Percentiles rank a stretch among this genome's conserved stretches.
These are phyloP conservation scores for Scolecobasidium constrictum DNA, from an alignment of 2,329 filamentous ascomycete genomes.

Conservation along the genomic window DNA sequence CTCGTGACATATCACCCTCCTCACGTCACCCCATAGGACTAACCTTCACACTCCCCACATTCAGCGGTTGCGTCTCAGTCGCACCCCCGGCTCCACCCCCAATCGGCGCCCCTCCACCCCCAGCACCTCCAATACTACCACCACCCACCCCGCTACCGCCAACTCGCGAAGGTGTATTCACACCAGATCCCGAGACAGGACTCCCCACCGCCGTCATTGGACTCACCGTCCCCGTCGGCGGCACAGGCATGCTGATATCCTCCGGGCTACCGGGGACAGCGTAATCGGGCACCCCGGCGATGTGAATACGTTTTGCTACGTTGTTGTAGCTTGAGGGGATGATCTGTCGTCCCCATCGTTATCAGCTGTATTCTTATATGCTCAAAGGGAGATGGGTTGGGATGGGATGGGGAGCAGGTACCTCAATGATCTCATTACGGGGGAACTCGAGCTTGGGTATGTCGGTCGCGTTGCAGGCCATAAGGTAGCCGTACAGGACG, in stretches of 20 bases:
- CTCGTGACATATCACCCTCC: no score
- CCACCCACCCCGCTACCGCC: no score
- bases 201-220: constrained; percentile 6
- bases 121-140: no score
- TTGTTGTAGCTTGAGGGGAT: constrained; percentile 97
- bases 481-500: constrained; percentile 92
- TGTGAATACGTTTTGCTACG: constrained; percentile 80
- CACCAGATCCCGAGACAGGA: neutral
- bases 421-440: constrained; percentile 93
- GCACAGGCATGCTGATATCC: constrained; percentile 68
- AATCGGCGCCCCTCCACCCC: no score
- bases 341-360: constrained; percentile 42
- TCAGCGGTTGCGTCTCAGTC: neutral
- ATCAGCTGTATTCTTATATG: neutral
- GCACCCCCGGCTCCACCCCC: neutral
- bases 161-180: no score
- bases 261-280: constrained; percentile 71
- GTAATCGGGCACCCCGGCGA: constrained; percentile 54
- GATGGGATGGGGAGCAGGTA: constrained; percentile 21
- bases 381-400: constrained; percentile 10
- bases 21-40: neutral
- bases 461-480: constrained; percentile 93
- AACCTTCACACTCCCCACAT: neutral
- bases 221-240: constrained; percentile 37
- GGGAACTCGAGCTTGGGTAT: constrained; percentile 91